Evolutionary conservation across 495 filamentous ascomycete species (phyloP).

Genomic region (Trichodelitschia bisporula): DNA sequence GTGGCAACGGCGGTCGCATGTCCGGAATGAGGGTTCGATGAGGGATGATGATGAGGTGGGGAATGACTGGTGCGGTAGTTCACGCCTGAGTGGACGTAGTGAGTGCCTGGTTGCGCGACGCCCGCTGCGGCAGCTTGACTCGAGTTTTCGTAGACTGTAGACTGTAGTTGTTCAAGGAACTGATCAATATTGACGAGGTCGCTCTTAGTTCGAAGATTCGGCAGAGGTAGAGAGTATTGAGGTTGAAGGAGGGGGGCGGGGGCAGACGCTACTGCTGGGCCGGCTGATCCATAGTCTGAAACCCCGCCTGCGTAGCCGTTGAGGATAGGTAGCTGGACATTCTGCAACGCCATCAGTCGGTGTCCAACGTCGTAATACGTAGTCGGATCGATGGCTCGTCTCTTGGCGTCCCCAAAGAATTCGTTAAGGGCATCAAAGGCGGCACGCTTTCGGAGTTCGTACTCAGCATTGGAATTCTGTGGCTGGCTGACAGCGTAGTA

Average conservation of each 20-base stretch:
- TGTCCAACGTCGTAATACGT: slow-evolving; percentile 66
- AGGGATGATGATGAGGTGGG: slow-evolving; percentile 27
- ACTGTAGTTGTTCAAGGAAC: slow-evolving; percentile 82
- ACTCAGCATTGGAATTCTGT: slow-evolving; percentile 22
- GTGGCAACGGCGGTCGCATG: slow-evolving; percentile 28
- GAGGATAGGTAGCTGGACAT: slow-evolving; percentile 41
- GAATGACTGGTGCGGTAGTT: slow-evolving; percentile 49
- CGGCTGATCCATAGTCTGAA: slow-evolving; percentile 7
- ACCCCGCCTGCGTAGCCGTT: slow-evolving; percentile 27
- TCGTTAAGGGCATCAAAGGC: slow-evolving; percentile 73
- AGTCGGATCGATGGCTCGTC: slow-evolving; percentile 60
- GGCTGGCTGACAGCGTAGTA: slow-evolving; percentile 40
- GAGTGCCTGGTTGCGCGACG: slow-evolving; percentile 40
- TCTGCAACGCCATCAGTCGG: slow-evolving; percentile 49
- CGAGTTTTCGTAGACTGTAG: slow-evolving; percentile 78
- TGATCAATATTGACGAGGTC: slow-evolving; percentile 81
- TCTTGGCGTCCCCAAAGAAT: slow-evolving; percentile 80
- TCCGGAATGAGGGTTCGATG: no score
- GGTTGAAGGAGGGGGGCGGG: slow-evolving; percentile 16
- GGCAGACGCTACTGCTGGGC: slow-evolving; percentile 6
- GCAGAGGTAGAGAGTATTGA: slow-evolving; percentile 61
- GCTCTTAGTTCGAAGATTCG: slow-evolving; percentile 73
- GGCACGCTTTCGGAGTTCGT: slow-evolving; percentile 52
- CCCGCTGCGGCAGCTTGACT: slow-evolving; percentile 46
- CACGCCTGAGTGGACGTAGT: slow-evolving; percentile 31